Evolutionary conservation across 441 rosid genomes (phyloP), one percentile per base, ranked within the genome.

Genomic region (Pelargonium citronellum): DNA sequence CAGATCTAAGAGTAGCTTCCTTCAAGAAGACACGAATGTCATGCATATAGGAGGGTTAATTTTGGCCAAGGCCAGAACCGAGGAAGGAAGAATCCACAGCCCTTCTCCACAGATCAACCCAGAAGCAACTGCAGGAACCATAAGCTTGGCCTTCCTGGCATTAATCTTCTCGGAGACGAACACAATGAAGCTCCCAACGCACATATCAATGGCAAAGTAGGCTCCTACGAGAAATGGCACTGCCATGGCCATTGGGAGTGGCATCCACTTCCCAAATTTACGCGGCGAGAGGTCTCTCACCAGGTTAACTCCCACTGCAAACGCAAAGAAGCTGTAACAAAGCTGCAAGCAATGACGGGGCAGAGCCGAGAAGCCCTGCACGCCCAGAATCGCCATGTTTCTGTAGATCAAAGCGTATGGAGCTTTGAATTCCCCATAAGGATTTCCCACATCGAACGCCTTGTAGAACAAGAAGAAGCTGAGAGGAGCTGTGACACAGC

Each of bases 231-330:
- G 84, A 82, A 94, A 91, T 8, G 97, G 99, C 15, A 94, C 94
- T 0, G 97, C 99, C 96, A 94, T 94, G 0, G 94, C 99, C 95
- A 94, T 94, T 7, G 96, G 99, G 1, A 94, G 87, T 1, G 97
- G 99, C 15, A 89, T 66, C 84, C 87, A 94, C 74, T 87, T 87
- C 55, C 94, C 83, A 0, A 86, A 67, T 22, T 58, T 78, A 46
- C 67, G 55, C 0, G 96, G 91, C 5, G 79, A 71, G 9, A 74
- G 27, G 71, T 90, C 97, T 76, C 89, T 86, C 16, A 74, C 37
- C 65, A 94, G 46, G 76, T 91, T 91, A 51, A 87, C 84, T 0
- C 24, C 74, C 17, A 89, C 77, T 0, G 96, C 92, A 41, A 90
- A 89, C 17, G 80, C 81, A 7, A 94, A 94, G 79, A 94, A 94